These are phyloP conservation scores for Solanum arcanum DNA, from an alignment of 257 asterid genomes.

Conservation along the genomic window DNA sequence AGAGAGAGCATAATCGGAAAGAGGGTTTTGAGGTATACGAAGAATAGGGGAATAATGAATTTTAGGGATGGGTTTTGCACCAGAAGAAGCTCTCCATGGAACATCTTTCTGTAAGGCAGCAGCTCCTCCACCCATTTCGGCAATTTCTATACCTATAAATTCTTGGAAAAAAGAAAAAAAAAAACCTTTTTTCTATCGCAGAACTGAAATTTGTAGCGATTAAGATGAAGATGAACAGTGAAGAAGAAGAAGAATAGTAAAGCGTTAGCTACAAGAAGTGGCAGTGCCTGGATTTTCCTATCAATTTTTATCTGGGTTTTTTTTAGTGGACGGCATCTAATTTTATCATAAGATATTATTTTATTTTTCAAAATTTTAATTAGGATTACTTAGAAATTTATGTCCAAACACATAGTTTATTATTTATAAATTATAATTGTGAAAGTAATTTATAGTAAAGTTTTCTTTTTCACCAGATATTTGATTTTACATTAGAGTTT, in stretches of 20 bases:
- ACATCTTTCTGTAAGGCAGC: conserved; percentile 51
- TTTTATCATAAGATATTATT: not conserved
- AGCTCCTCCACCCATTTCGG: conserved; percentile 48
- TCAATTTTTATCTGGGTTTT: not conserved
- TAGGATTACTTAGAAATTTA: not conserved
- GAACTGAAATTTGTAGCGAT: not conserved
- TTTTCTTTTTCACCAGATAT: not conserved
- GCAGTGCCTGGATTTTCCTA: not conserved
- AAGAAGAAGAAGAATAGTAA: not conserved
- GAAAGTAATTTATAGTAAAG: not conserved
- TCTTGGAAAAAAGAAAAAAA: not conserved
- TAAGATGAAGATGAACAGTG: not conserved
- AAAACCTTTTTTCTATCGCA: not conserved
- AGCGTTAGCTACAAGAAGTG: not conserved
- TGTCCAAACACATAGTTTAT: not conserved
- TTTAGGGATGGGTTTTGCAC: conserved; percentile 69
- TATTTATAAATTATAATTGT: too few species aligned
- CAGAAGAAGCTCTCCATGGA: conserved; percentile 71
- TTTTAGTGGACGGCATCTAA: not conserved
- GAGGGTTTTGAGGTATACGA: conserved; percentile 56
- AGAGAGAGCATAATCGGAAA: conserved; percentile 51
- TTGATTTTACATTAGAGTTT: too few species aligned
- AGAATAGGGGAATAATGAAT: conserved; percentile 83
- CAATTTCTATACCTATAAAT: not conserved
- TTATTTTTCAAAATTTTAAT: not conserved